phyloP scores from a whole-genome alignment of 441 rosid genomes.

The Dalechampia spathulata region DNA sequence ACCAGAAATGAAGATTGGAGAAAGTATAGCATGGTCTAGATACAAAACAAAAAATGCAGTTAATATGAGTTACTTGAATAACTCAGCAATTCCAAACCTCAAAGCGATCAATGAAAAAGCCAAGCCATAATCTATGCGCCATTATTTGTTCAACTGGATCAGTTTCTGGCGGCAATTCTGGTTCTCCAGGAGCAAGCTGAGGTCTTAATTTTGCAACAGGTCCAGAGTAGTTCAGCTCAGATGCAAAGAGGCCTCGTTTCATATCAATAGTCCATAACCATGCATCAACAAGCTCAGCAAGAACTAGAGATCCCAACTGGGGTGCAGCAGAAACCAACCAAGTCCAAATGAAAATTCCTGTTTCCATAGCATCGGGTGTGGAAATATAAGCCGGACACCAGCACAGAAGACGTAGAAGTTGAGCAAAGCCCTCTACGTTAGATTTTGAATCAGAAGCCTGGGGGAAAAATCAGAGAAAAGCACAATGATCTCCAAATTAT shows the following conservation, averaged over 20 bases:
- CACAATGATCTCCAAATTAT: neutral
- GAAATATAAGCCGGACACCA: constrained; percentile 99
- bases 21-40: neutral
- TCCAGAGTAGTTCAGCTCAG: constrained; percentile 73
- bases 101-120: constrained; percentile 93
- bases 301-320: constrained; percentile 81
- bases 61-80: neutral
- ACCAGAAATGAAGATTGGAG: neutral
- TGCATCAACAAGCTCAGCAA: constrained; percentile 99
- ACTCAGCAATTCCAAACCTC: constrained; percentile 55
- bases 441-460: constrained; percentile 73
- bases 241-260: constrained; percentile 91
- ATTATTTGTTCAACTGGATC: constrained; percentile 89
- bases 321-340: constrained; percentile 99
- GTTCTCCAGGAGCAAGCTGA: constrained; percentile 94
- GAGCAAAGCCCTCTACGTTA: constrained; percentile 83
- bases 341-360: constrained; percentile 96
- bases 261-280: constrained; percentile 99
- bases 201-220: constrained; percentile 97
- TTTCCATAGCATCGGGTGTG: constrained; percentile 94
- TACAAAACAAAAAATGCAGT: neutral
- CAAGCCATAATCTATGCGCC: constrained; percentile 97
- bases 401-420: constrained; percentile 92
- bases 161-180: constrained; percentile 57
- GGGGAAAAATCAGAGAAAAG: constrained; percentile 12